Percentiles rank a stretch among this genome's conserved stretches.
Evolutionary conservation across 257 asterid species (phyloP).

Genomic region (Cinchona pubescens): DNA sequence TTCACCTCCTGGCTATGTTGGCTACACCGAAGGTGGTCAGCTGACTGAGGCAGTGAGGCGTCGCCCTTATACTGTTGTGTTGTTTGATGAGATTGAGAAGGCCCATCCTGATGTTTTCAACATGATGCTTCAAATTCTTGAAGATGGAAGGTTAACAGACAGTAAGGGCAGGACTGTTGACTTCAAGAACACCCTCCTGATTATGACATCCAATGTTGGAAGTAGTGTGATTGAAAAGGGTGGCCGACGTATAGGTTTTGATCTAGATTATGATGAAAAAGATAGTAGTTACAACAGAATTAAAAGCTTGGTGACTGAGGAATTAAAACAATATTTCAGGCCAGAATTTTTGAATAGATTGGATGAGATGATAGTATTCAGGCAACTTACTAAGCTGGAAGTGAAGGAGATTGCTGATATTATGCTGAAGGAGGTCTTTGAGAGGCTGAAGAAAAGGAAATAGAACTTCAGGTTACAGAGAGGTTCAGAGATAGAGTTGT

Average conservation of each 20-base stretch:
- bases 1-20: constrained; percentile 63
- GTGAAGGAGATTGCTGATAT: constrained; percentile 50
- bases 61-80: constrained; percentile 57
- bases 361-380: constrained; percentile 58
- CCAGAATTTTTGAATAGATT: constrained; percentile 60
- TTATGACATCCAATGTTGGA: constrained; percentile 66
- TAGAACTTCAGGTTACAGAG: constrained; percentile 40
- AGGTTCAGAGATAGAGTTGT: constrained; percentile 49
- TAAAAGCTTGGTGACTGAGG: constrained; percentile 37
- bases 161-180: constrained; percentile 59
- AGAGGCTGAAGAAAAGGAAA: constrained; percentile 37
- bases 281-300: constrained; percentile 42
- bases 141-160: constrained; percentile 57
- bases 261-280: constrained; percentile 44
- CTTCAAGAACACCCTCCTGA: constrained; percentile 53
- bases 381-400: constrained; percentile 43
- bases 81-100: constrained; percentile 69
- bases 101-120: constrained; percentile 57
- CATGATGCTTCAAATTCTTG: constrained; percentile 62
- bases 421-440: constrained; percentile 47
- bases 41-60: constrained; percentile 55
- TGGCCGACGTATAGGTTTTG: constrained; percentile 45
- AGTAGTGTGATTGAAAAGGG: constrained; percentile 44
- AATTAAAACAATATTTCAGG: constrained; percentile 47
- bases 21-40: constrained; percentile 65